Evolutionary conservation across 495 filamentous ascomycete genomes (phyloP).

Genomic region (Rostrohypoxylon terebratum): DNA sequence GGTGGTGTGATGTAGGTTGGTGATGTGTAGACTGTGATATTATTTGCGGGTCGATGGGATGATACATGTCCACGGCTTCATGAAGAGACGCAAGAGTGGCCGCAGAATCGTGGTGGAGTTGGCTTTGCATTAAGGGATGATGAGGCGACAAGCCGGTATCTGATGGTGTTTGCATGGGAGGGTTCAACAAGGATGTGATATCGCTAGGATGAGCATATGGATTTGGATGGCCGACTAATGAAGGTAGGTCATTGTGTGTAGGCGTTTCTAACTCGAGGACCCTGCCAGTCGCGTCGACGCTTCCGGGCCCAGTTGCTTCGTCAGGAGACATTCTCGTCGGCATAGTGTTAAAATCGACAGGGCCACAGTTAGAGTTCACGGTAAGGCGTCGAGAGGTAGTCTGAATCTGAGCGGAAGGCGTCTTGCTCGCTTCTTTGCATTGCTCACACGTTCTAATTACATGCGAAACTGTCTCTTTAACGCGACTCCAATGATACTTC

Average conservation of each 20-base stretch:
- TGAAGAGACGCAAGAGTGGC: constrained; percentile 44
- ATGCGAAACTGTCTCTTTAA: constrained; percentile 95
- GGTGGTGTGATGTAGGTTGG: constrained; percentile 30
- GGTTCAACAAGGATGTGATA: constrained; percentile 51
- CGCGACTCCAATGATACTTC: constrained; percentile 97
- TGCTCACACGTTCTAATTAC: constrained; percentile 93
- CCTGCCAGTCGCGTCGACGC: constrained; percentile 36
- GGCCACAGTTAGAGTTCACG: constrained; percentile 32
- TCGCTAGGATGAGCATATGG: constrained; percentile 53
- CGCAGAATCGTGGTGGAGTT: constrained; percentile 46
- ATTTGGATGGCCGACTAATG: constrained; percentile 46
- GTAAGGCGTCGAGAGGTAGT: constrained; percentile 32
- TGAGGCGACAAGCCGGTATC: constrained; percentile 48
- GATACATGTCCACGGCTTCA: constrained; percentile 52
- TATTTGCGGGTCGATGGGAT: constrained; percentile 65
- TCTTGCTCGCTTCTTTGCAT: constrained; percentile 85
- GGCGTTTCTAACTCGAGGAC: constrained; percentile 48
- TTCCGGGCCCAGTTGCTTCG: constrained; percentile 34
- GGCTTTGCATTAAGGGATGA: constrained; percentile 47
- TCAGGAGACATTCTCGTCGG: constrained; percentile 33
- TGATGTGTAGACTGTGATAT: constrained; percentile 54
- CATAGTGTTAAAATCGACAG: constrained; percentile 22
- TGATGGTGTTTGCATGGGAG: constrained; percentile 42
- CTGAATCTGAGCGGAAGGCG: constrained; percentile 43
- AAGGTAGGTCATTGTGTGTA: constrained; percentile 30